These are phyloP conservation scores for Tuber melanosporum DNA, from an alignment of 495 filamentous ascomycete genomes.

Conservation along the genomic window DNA sequence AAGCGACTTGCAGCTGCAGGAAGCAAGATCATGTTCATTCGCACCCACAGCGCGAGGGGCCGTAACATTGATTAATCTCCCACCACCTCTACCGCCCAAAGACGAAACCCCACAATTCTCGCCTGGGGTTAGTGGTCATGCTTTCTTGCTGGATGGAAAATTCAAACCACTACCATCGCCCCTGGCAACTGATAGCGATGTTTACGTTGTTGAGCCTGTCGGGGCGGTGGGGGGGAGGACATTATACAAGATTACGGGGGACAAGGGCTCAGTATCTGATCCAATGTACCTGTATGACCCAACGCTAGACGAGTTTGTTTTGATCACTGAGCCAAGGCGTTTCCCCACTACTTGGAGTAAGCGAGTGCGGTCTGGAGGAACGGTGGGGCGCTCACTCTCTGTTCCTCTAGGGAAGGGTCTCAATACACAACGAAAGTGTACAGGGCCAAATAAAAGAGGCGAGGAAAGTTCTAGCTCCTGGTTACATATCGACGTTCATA, in stretches of 20 bases:
- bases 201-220: background rate
- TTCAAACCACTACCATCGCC: background rate
- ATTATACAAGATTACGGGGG: background rate
- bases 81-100: background rate
- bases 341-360: background rate
- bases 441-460: background rate
- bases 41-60: background rate
- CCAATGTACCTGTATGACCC: background rate
- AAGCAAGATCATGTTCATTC: background rate
- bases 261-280: background rate
- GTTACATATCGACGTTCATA: background rate
- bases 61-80: background rate
- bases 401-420: background rate
- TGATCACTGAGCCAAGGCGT: background rate
- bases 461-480: background rate
- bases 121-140: background rate
- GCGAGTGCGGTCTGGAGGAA: background rate
- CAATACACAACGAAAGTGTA: background rate
- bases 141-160: background rate
- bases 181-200: background rate
- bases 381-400: background rate
- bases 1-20: background rate
- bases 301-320: background rate
- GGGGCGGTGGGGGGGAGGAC: background rate
- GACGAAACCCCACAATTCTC: background rate